Percentiles rank a stretch among this genome's conserved stretches.
Conservation (phyloP, 1,139 yeast genomes). For the Debaryomycetaceae sp. region DNA sequence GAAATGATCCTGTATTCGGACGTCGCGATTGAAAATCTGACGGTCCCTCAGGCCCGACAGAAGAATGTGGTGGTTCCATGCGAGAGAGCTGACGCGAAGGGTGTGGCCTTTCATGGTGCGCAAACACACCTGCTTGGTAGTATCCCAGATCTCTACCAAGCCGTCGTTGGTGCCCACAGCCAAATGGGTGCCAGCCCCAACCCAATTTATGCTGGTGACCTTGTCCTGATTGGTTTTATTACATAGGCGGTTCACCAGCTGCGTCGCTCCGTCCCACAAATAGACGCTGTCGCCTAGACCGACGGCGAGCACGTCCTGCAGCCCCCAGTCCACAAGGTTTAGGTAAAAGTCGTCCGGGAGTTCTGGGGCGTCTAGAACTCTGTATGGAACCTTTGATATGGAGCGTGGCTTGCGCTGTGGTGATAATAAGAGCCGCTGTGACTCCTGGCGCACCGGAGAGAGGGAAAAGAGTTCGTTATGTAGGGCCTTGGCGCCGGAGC, state of each 20-base stretch:
- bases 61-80: slow-evolving; percentile 90
- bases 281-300: slow-evolving; percentile 85
- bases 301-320: slow-evolving; percentile 79
- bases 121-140: slow-evolving; percentile 69
- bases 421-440: slow-evolving; percentile 65
- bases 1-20: slow-evolving; percentile 75
- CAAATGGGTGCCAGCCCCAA: slow-evolving; percentile 84
- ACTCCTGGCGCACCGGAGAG: slow-evolving; percentile 84
- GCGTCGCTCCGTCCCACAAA: slow-evolving; percentile 83
- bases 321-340: slow-evolving; percentile 93
- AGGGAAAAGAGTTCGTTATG: slow-evolving; percentile 69
- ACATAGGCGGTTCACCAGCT: slow-evolving; percentile 74
- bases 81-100: slow-evolving; percentile 72
- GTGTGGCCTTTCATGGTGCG: slow-evolving; percentile 91
- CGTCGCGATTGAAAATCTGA: slow-evolving; percentile 80
- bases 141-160: slow-evolving; percentile 91
- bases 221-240: slow-evolving; percentile 52
- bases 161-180: slow-evolving; percentile 90
- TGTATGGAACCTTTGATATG: slow-evolving; percentile 78
- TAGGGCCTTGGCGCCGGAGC: slow-evolving; percentile 42
- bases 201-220: slow-evolving; percentile 86
- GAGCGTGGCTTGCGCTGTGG: slow-evolving; percentile 74
- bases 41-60: slow-evolving; percentile 86
- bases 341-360: slow-evolving; percentile 88
- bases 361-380: slow-evolving; percentile 95